These are phyloP conservation scores for Paracamarosporium sp. DNA, from an alignment of 2,329 filamentous ascomycete species.

Conservation along the genomic window DNA sequence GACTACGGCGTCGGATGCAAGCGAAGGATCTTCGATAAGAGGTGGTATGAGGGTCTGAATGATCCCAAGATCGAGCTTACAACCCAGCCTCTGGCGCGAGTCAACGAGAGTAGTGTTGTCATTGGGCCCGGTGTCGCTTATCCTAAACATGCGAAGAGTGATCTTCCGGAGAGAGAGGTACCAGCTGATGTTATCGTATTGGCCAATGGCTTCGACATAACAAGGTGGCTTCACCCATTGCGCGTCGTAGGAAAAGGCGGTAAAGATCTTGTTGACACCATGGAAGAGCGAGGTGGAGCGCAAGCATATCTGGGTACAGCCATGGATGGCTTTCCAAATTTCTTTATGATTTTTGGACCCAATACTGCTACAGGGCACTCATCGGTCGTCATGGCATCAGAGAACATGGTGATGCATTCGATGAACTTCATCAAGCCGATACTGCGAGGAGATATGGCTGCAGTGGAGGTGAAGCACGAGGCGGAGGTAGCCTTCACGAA, in stretches of 20 bases:
- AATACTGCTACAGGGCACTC: slow-evolving; percentile 69
- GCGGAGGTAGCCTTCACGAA: slow-evolving; percentile 67
- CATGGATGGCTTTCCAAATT: slow-evolving; percentile 69
- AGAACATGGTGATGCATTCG: slow-evolving; percentile 67
- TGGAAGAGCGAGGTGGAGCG: slow-evolving; percentile 65
- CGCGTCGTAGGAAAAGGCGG: slow-evolving; percentile 60
- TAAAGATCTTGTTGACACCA: slow-evolving; percentile 60
- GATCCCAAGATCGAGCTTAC: slow-evolving; percentile 62
- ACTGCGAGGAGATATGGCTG: slow-evolving; percentile 91
- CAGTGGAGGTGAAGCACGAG: slow-evolving; percentile 84
- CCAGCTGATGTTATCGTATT: slow-evolving; percentile 67
- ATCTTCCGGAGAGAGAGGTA: slow-evolving; percentile 48
- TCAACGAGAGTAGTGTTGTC: slow-evolving; percentile 58
- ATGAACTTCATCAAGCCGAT: slow-evolving; percentile 65
- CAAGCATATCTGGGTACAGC: slow-evolving; percentile 67
- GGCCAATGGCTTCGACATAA: slow-evolving; percentile 67
- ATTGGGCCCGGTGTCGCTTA: slow-evolving; percentile 59
- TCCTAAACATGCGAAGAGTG: slow-evolving; percentile 46
- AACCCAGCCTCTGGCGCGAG: slow-evolving; percentile 56
- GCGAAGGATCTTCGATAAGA: slow-evolving; percentile 65
- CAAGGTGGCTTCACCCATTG: slow-evolving; percentile 61
- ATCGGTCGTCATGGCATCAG: slow-evolving; percentile 64
- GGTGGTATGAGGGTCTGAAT: slow-evolving; percentile 62
- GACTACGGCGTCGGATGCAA: slow-evolving; percentile 70
- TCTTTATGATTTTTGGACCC: slow-evolving; percentile 69